Base-by-base conservation (phyloP, 805 yeast species). In the Candida argentea region DNA sequence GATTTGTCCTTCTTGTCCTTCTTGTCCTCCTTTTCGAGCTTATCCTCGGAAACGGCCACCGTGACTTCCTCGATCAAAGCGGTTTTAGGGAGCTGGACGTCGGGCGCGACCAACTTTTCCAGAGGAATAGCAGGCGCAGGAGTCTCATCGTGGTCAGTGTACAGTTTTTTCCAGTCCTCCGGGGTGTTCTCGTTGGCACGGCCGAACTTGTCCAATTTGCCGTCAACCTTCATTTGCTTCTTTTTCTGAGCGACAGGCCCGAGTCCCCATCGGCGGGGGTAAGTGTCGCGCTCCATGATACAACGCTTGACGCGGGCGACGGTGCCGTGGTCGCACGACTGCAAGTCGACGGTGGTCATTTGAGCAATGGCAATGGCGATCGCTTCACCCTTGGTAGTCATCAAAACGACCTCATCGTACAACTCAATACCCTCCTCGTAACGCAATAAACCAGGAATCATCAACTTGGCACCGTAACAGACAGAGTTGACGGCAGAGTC, bases 261-360 rank as follows among this genome's bases (percentile, higher is more conserved):
- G 46, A 91, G 67, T 38, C 98, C 98, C 98, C 98, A 91, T 73
- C 96, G 80, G 73, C 98, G 82, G 64, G 98, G 98, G 61, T 91
- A 91, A 29, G 94, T 75, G 59, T 91, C 98, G 68, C 98, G 80
- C 68, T 91, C 98, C 98, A 91, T 91, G 48, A 91, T 91, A 69
- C 97, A 89, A 69, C 98, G 83, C 73, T 91, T 91, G 51, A 91
- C 94, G 69, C 84, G 86, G 43, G 98, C 95, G 50, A 89, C 98
- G 36, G 87, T 86, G 50, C 98, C 98, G 55, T 91, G 98, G 61
- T 91, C 98, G 63, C 97, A 89, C 18, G 91, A 65, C 37, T 95
- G 87, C 47, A 91, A 70, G 55, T 91, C 98, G 35, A 87, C 96
- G 35, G 96, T 85, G 34, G 97, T 80, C 98, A 91, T 91, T 66